Percentiles rank a stretch among this genome's conserved stretches.
Evolutionary conservation across 306 rosid species (phyloP).

Genomic region (Vigna nakashimae): DNA sequence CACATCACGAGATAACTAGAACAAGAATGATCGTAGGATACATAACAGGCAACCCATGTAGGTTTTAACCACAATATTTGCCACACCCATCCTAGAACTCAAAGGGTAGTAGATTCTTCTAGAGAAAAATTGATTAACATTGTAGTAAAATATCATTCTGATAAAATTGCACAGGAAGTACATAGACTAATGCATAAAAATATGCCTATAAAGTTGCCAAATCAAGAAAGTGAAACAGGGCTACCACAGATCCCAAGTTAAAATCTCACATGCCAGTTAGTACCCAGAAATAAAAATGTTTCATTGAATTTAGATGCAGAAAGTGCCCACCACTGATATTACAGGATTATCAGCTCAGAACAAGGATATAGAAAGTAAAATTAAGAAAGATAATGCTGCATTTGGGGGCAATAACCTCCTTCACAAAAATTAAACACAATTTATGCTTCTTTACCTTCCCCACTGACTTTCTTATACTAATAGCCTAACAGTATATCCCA

Average conservation of each 20-base stretch:
- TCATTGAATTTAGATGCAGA: constrained; percentile 4
- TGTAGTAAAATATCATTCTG: constrained; percentile 26
- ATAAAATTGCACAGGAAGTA: constrained; percentile 26
- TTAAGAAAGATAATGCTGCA: constrained; percentile 10
- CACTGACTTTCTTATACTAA: neutral
- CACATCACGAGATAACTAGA: constrained; percentile 34
- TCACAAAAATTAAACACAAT: neutral
- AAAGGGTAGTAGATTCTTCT: constrained; percentile 16
- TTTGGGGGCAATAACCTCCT: constrained; percentile 8
- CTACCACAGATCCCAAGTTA: neutral
- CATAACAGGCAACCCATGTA: neutral
- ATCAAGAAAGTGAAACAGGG: constrained; percentile 29
- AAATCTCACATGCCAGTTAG: constrained; percentile 24
- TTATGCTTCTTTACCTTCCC: neutral
- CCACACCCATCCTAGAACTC: constrained; percentile 23
- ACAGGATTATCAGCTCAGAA: constrained; percentile 21
- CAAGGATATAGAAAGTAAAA: constrained; percentile 12
- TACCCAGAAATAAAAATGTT: constrained; percentile 15
- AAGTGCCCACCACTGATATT: neutral
- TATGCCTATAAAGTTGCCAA: constrained; percentile 16
- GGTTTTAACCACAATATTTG: constrained; percentile 16
- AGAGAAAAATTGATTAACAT: constrained; percentile 25
- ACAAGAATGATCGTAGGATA: constrained; percentile 20
- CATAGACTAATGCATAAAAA: constrained; percentile 12
- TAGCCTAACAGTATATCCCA: neutral